Conservation (phyloP, 768 basidiomycete species). For the Daedaleopsis nitida region DNA sequence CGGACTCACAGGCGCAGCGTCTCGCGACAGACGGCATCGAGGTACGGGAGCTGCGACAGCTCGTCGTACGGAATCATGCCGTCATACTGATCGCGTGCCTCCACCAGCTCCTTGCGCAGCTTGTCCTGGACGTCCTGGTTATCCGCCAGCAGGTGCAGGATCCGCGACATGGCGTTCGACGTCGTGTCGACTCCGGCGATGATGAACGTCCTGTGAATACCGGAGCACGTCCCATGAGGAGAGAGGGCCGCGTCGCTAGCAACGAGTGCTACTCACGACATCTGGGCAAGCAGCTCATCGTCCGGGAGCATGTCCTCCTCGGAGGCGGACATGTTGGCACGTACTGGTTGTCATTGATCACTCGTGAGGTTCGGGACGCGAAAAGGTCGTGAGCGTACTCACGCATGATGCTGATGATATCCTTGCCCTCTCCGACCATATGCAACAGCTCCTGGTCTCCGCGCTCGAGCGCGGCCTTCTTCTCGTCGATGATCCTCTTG, state of each 20-base stretch:
- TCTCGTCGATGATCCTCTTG: conserved; percentile 39
- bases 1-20: conserved; percentile 50
- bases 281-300: conserved; percentile 41
- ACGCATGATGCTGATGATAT: conserved; percentile 54
- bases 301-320: conserved; percentile 14
- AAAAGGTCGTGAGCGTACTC: too few relatives aligned
- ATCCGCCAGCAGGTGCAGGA: conserved; percentile 27
- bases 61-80: conserved; percentile 33
- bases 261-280: conserved; percentile 21
- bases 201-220: conserved; percentile 22
- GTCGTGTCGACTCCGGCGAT: conserved; percentile 33
- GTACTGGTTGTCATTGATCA: conserved; percentile 30
- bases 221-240: background rate
- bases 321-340: conserved; percentile 36
- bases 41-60: conserved; percentile 48
- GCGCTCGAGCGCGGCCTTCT: conserved; percentile 33
- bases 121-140: conserved; percentile 39
- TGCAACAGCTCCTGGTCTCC: conserved; percentile 29
- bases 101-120: conserved; percentile 27
- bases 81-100: conserved; percentile 25
- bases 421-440: conserved; percentile 37
- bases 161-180: conserved; percentile 25
- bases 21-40: conserved; percentile 66
- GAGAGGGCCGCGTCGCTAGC: background rate
- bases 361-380: too few relatives aligned